These are phyloP conservation scores for Aristolochia californica DNA, from an alignment of 164 flowering plant species.

Conservation along the genomic window DNA sequence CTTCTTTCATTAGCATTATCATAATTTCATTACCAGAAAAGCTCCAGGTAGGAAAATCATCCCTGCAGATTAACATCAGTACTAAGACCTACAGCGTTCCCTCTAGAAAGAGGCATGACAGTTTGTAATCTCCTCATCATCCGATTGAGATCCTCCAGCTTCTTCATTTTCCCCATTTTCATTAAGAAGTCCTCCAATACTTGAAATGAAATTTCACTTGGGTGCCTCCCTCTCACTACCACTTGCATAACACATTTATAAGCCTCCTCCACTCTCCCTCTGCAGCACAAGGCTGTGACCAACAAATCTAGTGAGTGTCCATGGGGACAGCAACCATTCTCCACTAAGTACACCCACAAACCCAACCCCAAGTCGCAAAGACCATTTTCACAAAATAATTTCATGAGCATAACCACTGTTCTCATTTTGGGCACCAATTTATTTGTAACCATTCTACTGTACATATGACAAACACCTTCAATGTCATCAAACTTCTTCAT, in stretches of 20 bases:
- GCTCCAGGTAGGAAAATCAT: too few relatives aligned
- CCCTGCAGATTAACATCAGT: not conserved
- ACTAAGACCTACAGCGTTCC: constrained; percentile 15
- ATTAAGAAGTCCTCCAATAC: constrained; percentile 39
- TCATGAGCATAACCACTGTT: constrained; percentile 77
- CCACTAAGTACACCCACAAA: constrained; percentile 55
- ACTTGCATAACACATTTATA: constrained; percentile 49
- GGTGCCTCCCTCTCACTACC: constrained; percentile 55
- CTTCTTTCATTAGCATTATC: too few relatives aligned
- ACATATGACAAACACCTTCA: constrained; percentile 38
- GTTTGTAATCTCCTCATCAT: constrained; percentile 30
- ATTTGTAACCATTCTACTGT: constrained; percentile 34
- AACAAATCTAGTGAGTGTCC: constrained; percentile 59
- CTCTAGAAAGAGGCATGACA: constrained; percentile 31
- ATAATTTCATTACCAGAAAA: too few relatives aligned
- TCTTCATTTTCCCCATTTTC: constrained; percentile 26
- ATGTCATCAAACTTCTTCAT: constrained; percentile 34
- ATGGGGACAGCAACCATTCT: constrained; percentile 73
- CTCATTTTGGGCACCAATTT: constrained; percentile 58
- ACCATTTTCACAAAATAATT: constrained; percentile 44
- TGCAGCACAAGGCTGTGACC: constrained; percentile 54
- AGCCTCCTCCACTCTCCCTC: constrained; percentile 42
- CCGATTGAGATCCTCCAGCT: constrained; percentile 29
- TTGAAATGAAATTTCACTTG: constrained; percentile 25
- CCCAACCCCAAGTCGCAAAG: constrained; percentile 44